A percentile compares a stretch with the other conserved stretches of the same genome.
Evolutionary conservation across 345 rosid genomes (phyloP).

Genomic region (Angophora floribunda): DNA sequence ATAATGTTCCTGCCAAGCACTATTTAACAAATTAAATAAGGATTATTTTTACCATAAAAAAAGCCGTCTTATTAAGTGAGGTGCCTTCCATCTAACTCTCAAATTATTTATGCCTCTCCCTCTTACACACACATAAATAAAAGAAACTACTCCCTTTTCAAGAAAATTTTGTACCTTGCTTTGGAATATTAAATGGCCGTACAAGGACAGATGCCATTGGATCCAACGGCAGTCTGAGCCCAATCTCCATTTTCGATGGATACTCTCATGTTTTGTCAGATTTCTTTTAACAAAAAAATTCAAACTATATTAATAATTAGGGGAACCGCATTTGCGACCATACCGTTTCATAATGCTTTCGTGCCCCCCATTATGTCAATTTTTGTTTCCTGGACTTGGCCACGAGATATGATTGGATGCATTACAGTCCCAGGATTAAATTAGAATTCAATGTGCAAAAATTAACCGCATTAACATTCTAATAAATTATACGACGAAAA

Average conservation of each 20-base stretch:
- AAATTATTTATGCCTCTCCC: background rate
- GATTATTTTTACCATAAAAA: background rate
- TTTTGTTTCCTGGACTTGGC: background rate
- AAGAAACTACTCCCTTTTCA: background rate
- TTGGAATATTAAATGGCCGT: background rate
- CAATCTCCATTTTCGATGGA: background rate
- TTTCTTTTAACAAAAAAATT: background rate
- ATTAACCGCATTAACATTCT: background rate
- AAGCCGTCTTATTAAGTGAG: background rate
- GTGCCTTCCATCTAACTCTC: background rate
- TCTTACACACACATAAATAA: background rate
- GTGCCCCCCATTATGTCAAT: background rate
- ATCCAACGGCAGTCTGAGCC: background rate
- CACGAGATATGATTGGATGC: background rate
- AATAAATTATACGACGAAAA: background rate
- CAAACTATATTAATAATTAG: background rate
- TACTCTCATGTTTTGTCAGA: background rate
- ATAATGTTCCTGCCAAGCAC: background rate
- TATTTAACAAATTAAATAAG: background rate
- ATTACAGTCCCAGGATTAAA: background rate
- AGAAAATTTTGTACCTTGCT: background rate
- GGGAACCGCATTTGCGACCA: background rate
- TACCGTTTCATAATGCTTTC: background rate
- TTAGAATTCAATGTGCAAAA: background rate
- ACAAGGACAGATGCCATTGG: constrained; percentile 1